A percentile compares a stretch with the other conserved stretches of the same genome.
phyloP scores from a whole-genome alignment of 2,329 filamentous ascomycete species.

The Erysiphe pisi region DNA sequence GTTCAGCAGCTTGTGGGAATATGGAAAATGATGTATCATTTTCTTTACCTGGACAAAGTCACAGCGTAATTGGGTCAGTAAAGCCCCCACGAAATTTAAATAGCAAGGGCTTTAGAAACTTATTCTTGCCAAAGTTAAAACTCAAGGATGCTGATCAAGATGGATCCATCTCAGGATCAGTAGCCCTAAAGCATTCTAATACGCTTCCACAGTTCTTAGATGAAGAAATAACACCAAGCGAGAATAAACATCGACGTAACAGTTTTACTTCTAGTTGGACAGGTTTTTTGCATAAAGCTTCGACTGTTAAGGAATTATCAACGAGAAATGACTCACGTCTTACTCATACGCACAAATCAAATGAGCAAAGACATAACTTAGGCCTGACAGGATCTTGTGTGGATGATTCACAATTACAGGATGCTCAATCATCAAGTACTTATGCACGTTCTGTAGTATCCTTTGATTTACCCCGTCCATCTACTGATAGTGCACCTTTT shows the following conservation, averaged over 20 bases:
- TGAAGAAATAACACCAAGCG: conserved; percentile 43
- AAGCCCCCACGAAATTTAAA: conserved; percentile 40
- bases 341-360: conserved; percentile 33
- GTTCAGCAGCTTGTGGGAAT: conserved; percentile 33
- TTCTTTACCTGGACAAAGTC: conserved; percentile 34
- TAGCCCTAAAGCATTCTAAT: conserved; percentile 63
- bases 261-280: conserved; percentile 49
- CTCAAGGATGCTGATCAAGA: conserved; percentile 51
- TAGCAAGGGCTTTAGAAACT: conserved; percentile 41
- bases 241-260: conserved; percentile 45
- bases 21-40: conserved; percentile 33
- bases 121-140: conserved; percentile 53
- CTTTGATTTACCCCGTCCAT: conserved; percentile 62
- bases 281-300: conserved; percentile 37
- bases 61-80: conserved; percentile 35
- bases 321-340: conserved; percentile 36
- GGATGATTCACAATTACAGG: conserved; percentile 39
- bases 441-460: conserved; percentile 60
- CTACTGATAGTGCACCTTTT: conserved; percentile 66
- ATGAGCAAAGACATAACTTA: conserved; percentile 32
- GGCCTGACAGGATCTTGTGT: conserved; percentile 45
- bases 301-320: conserved; percentile 32
- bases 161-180: conserved; percentile 54
- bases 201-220: conserved; percentile 59
- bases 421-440: conserved; percentile 49